Evolutionary conservation across 2,329 filamentous ascomycete genomes (phyloP).

Genomic region (Fonsecaea pedrosoi): DNA sequence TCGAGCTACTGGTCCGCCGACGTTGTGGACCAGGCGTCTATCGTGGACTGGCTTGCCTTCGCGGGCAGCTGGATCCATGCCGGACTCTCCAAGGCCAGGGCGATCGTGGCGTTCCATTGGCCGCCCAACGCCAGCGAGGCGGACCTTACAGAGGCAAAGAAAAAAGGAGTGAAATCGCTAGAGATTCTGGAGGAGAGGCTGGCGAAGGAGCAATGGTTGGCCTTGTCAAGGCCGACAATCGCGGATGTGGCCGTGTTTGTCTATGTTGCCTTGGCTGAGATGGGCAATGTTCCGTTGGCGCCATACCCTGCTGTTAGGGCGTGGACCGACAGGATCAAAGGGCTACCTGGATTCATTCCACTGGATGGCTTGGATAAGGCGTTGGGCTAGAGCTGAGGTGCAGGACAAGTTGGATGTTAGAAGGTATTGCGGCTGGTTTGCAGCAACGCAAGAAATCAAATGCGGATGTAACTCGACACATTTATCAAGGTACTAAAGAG

Average conservation of each 20-base stretch:
- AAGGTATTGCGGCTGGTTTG: background rate
- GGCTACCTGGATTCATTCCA: conserved; percentile 18
- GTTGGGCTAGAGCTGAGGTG: background rate
- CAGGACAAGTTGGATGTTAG: background rate
- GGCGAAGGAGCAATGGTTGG: conserved; percentile 30
- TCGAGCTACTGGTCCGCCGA: conserved; percentile 28
- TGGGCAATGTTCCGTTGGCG: conserved; percentile 36
- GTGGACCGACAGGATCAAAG: conserved; percentile 20
- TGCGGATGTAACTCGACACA: background rate
- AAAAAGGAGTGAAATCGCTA: conserved; percentile 68
- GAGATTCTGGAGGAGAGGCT: conserved; percentile 46
- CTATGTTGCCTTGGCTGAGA: conserved; percentile 38
- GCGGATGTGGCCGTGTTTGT: conserved; percentile 38
- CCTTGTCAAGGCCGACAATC: conserved; percentile 32
- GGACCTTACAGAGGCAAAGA: conserved; percentile 48
- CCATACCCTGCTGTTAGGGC: conserved; percentile 45
- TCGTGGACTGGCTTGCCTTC: conserved; percentile 32
- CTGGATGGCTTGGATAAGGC: conserved; percentile 24
- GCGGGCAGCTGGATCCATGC: conserved; percentile 20
- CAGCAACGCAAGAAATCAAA: background rate
- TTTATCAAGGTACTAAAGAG: background rate
- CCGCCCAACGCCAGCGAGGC: conserved; percentile 33
- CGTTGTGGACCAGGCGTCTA: conserved; percentile 22
- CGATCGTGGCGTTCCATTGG: conserved; percentile 37
- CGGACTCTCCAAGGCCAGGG: conserved; percentile 33